Conservation (phyloP, 2,329 filamentous ascomycete genomes). For the Rosellinia necatrix region DNA sequence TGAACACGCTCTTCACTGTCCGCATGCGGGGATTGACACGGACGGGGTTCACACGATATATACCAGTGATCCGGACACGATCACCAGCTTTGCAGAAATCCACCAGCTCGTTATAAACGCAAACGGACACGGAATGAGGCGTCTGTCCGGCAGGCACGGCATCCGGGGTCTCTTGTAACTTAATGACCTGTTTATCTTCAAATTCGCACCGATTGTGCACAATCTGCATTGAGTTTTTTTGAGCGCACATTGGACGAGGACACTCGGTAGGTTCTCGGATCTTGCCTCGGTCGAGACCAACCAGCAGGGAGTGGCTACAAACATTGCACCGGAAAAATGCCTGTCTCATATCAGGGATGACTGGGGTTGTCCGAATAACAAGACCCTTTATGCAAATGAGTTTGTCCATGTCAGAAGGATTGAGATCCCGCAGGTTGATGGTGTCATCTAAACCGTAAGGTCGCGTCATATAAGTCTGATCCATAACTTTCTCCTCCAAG, state of each 20-base stretch:
- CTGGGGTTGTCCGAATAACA: constrained; percentile 91
- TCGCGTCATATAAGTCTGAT: constrained; percentile 80
- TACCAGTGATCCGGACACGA: constrained; percentile 91
- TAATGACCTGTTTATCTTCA: constrained; percentile 98
- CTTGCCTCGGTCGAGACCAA: constrained; percentile 92
- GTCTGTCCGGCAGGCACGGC: constrained; percentile 94
- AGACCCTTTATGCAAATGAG: constrained; percentile 93
- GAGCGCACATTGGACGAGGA: constrained; percentile 77
- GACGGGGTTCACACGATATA: constrained; percentile 93
- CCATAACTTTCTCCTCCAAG: constrained; percentile 80
- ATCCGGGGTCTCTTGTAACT: constrained; percentile 96
- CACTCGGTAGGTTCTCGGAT: constrained; percentile 94
- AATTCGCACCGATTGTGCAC: constrained; percentile 95
- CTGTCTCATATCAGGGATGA: constrained; percentile 99
- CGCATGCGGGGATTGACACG: constrained; percentile 92
- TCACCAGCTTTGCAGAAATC: constrained; percentile 99
- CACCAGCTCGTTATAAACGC: constrained; percentile 94
- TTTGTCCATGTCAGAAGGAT: constrained; percentile 95
- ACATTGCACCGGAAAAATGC: constrained; percentile 96
- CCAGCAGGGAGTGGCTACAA: constrained; percentile 88
- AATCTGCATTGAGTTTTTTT: constrained; percentile 96
- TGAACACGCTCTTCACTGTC: constrained; percentile 93
- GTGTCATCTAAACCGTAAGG: constrained; percentile 86
- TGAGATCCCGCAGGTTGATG: constrained; percentile 91
- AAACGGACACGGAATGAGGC: constrained; percentile 94